phyloP scores from a whole-genome alignment of 2,329 filamentous ascomycete species.

The Exserohilum turcica region DNA sequence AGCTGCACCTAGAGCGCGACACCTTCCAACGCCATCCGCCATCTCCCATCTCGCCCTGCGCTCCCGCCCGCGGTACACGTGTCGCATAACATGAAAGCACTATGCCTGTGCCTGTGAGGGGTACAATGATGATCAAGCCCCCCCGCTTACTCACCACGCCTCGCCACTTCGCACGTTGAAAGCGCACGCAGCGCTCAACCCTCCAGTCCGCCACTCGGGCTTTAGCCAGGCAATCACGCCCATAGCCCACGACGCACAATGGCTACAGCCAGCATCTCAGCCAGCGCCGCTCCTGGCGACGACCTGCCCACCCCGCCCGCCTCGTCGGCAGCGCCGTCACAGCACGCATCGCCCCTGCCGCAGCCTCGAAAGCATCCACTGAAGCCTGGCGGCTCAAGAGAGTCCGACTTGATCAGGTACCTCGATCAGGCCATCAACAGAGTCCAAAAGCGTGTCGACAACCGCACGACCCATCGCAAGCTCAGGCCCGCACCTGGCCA shows the following conservation, averaged over 20 bases:
- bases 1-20: not conserved
- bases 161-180: constrained; percentile 18
- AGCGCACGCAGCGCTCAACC: not conserved
- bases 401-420: constrained; percentile 62
- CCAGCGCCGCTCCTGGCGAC: not conserved
- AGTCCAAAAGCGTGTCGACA: constrained; percentile 38
- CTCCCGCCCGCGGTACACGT: not conserved
- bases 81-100: not conserved
- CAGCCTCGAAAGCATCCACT: constrained; percentile 60
- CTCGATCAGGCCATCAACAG: constrained; percentile 57
- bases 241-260: not conserved
- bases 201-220: too few species aligned
- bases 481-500: constrained; percentile 50
- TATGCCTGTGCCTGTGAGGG: not conserved
- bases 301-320: constrained; percentile 54
- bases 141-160: constrained; percentile 21
- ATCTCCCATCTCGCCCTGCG: not conserved
- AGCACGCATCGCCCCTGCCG: constrained; percentile 54
- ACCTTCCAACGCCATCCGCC: not conserved
- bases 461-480: constrained; percentile 51
- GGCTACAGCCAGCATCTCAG: constrained; percentile 14
- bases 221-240: not conserved
- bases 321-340: constrained; percentile 52
- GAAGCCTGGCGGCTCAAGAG: constrained; percentile 62
- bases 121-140: constrained; percentile 24